Evolutionary conservation across 2,329 filamentous ascomycete genomes (phyloP).

Genomic region (Lomentospora prolificans): DNA sequence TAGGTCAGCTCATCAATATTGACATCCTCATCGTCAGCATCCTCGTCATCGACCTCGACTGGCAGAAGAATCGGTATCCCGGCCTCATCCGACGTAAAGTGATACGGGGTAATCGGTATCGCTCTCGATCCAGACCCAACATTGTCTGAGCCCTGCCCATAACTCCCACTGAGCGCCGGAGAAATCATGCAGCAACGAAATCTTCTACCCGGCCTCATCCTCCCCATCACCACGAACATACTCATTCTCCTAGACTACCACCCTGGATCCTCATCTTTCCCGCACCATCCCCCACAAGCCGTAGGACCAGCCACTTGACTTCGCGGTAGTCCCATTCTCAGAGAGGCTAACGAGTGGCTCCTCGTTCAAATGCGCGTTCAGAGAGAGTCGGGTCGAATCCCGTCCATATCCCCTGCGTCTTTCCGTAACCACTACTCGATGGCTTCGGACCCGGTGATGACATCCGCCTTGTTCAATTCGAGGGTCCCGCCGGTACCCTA

Average conservation of each 20-base stretch:
- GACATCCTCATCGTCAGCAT: neutral
- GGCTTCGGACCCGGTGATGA: neutral
- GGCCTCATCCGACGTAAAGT: slow-evolving; percentile 5
- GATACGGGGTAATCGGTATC: slow-evolving; percentile 2
- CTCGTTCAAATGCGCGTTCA: slow-evolving; percentile 3
- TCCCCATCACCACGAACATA: neutral
- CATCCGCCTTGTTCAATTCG: neutral
- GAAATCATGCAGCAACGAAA: neutral
- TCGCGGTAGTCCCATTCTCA: neutral
- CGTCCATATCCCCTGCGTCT: slow-evolving; percentile 4
- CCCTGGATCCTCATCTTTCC: slow-evolving; percentile 3
- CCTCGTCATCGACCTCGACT: neutral
- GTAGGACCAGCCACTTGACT: slow-evolving; percentile 3
- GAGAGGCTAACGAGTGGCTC: slow-evolving; percentile 2
- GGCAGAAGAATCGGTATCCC: slow-evolving; percentile 1
- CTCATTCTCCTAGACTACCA: slow-evolving; percentile 5
- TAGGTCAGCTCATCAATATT: neutral
- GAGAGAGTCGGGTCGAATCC: neutral
- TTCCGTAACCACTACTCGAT: neutral
- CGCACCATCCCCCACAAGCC: slow-evolving; percentile 4
- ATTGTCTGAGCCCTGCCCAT: slow-evolving; percentile 1
- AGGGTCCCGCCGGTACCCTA: slow-evolving; percentile 1
- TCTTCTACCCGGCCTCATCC: neutral
- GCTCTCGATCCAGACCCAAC: neutral
- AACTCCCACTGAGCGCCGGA: neutral